Evolutionary conservation across 495 filamentous ascomycete species (phyloP).

Genomic region (Pyrenula massariospora): DNA sequence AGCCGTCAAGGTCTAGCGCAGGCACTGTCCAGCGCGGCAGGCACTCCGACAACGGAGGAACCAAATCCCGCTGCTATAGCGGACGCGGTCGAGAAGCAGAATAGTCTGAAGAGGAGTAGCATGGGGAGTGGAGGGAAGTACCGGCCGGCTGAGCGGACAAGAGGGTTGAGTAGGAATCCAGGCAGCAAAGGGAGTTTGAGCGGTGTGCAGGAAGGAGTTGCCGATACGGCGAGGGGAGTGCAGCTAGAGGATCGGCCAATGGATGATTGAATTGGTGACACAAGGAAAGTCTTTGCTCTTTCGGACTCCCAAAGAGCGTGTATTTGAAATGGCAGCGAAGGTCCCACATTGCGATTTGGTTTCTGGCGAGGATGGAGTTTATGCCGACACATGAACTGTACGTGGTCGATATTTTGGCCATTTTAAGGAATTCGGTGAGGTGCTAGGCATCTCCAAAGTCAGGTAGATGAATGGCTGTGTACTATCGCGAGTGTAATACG

Average conservation of each 20-base stretch:
- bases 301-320: too few relatives aligned
- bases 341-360: too few relatives aligned
- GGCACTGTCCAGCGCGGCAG: constrained; percentile 15
- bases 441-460: too few relatives aligned
- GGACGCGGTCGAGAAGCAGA: constrained; percentile 32
- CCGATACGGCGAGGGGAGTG: constrained; percentile 42
- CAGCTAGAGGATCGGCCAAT: constrained; percentile 74
- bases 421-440: too few relatives aligned
- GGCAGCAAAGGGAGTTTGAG: constrained; percentile 9
- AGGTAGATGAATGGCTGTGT: too few relatives aligned
- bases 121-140: constrained; percentile 31
- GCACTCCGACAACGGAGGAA: constrained; percentile 25
- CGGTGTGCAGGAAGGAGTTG: constrained; percentile 4
- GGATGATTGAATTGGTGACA: constrained; percentile 66
- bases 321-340: too few relatives aligned
- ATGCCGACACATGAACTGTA: too few relatives aligned
- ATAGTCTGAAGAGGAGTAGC: constrained; percentile 28
- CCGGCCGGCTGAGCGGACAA: constrained; percentile 26
- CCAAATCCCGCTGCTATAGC: constrained; percentile 11
- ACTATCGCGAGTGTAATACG: too few relatives aligned
- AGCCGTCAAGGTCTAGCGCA: not conserved
- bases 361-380: too few relatives aligned
- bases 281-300: too few relatives aligned
- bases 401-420: too few relatives aligned
- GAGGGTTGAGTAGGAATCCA: constrained; percentile 17